phyloP scores from a whole-genome alignment of 306 rosid species.

The Pueraria montana region DNA sequence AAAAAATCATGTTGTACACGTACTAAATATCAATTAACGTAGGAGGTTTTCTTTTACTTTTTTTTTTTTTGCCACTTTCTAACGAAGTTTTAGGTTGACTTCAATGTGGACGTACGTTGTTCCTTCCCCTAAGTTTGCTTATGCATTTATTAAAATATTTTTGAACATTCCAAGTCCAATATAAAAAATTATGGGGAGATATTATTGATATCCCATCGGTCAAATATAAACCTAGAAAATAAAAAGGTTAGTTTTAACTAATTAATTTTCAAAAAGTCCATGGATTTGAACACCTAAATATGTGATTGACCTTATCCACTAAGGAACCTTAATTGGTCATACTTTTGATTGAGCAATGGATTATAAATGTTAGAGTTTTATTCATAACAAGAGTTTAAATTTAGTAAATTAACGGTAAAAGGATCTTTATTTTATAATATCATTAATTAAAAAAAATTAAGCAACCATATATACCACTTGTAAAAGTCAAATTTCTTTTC shows the following conservation, averaged over 20 bases:
- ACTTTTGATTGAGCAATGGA: not conserved
- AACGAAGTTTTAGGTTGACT: not conserved
- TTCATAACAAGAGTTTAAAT: not conserved
- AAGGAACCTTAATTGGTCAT: not conserved
- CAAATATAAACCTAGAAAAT: not conserved
- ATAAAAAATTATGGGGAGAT: not conserved
- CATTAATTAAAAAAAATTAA: no score
- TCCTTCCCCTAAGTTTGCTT: not conserved
- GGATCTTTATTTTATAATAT: no score
- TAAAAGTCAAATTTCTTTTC: not conserved
- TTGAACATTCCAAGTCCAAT: not conserved
- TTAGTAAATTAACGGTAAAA: not conserved
- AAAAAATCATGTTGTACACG: not conserved
- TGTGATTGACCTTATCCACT: not conserved
- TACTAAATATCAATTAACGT: not conserved
- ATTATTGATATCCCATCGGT: not conserved
- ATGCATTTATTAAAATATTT: not conserved
- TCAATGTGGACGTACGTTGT: not conserved
- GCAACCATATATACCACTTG: no score
- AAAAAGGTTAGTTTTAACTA: not conserved
- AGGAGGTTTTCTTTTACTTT: not conserved
- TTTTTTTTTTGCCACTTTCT: not conserved
- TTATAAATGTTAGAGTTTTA: not conserved
- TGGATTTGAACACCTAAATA: not conserved
- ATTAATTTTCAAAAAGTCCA: not conserved